Base-by-base conservation (phyloP, 169 alveolate genomes). In the Cryptosporidium ryanae region DNA sequence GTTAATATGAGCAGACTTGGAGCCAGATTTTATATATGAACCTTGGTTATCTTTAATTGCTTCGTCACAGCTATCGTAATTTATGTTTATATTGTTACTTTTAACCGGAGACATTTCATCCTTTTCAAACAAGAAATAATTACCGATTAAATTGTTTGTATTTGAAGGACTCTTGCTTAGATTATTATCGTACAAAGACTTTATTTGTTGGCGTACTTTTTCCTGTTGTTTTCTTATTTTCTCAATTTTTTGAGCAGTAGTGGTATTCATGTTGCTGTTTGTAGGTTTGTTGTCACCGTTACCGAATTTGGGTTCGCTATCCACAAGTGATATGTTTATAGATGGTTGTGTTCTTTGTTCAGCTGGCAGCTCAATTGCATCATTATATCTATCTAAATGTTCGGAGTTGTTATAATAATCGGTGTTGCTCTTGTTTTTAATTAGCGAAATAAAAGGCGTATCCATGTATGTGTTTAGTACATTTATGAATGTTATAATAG, bases 191-290 rank as follows among this genome's bases (percentile, higher is more conserved):
- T 76, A 76, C 18, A 76, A 65, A 31, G 87, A 29, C 21, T 76
- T 55, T 25, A 76, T 76, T 61, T 76, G 87, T 38, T 61, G 61
- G 15, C 87, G 68, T 13, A 76, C 87, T 31, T 76, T 76, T 44
- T 76, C 87, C 38, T 76, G 87, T 18, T 76, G 87, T 23, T 29
- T 76, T 32, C 87, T 76, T 34, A 76, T 76, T 43, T 70, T 23
- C 29, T 76, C 87, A 34, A 76, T 76, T 55, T 71, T 76, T 31
- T 76, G 87, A 29, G 87, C 87, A 10, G 87, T 76, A 31, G 68
- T 76, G 46, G 29, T 59, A 7, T 18, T 61, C 48, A 29, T 61
- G 21, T 61, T 10, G 10, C 5, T 52, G 21, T 52, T 21, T n/a
- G 21, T 52, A 6, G 12, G 21, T 17, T 52, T 52, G 1, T n/a